These are phyloP conservation scores for Saccharum hybrid DNA, from an alignment of 202 grass and related monocot species.

Conservation along the genomic window DNA sequence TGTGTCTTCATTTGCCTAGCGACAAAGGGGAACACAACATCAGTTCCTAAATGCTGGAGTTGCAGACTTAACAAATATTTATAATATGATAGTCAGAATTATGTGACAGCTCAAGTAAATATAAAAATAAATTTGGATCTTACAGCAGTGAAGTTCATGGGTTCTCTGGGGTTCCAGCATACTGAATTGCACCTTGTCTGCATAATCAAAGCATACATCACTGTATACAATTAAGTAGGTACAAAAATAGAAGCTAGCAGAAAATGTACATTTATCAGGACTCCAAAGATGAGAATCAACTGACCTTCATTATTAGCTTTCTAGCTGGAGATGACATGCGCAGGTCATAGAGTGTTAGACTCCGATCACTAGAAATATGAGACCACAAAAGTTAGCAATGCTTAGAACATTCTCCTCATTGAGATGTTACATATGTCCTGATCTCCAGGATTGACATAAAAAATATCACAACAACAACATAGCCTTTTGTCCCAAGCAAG, in stretches of 20 bases:
- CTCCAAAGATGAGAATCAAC: slow-evolving; percentile 35
- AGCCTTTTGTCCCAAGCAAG: too few relatives aligned
- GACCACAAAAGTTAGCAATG: background rate
- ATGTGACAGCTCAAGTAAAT: slow-evolving; percentile 1
- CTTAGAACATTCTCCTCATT: slow-evolving; percentile 16
- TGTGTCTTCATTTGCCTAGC: slow-evolving; percentile 96
- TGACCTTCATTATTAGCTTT: slow-evolving; percentile 94
- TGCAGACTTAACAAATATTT: background rate
- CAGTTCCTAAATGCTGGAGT: slow-evolving; percentile 23
- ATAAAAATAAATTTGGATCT: slow-evolving; percentile 35
- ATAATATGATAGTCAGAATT: background rate
- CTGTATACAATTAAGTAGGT: slow-evolving; percentile 12
- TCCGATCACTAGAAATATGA: slow-evolving; percentile 76
- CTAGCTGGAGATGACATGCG: slow-evolving; percentile 92
- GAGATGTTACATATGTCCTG: background rate
- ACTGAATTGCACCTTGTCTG: slow-evolving; percentile 94
- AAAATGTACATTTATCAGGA: slow-evolving; percentile 13
- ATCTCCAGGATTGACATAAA: background rate
- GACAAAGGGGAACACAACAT: slow-evolving; percentile 39
- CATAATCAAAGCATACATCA: slow-evolving; percentile 42
- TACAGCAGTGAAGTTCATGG: slow-evolving; percentile 98
- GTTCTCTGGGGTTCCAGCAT: slow-evolving; percentile 98
- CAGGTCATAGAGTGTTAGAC: slow-evolving; percentile 88
- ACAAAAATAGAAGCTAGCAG: slow-evolving; percentile 29
- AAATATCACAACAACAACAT: too few relatives aligned